phyloP scores from a whole-genome alignment of 768 basidiomycete genomes.

The Tulasnella sp. region DNA sequence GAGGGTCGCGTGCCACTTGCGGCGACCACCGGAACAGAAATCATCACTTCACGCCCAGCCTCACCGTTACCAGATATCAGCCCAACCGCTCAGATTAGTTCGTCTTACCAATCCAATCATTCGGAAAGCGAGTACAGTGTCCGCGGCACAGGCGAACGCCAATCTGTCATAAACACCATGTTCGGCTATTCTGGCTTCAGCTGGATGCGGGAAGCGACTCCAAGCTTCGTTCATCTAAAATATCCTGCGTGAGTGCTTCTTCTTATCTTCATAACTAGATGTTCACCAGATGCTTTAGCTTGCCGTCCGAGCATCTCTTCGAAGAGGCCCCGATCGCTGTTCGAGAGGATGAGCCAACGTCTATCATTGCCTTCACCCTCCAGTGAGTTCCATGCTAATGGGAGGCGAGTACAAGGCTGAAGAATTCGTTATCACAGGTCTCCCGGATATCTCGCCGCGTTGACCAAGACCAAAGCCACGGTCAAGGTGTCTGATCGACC shows the following conservation, averaged over 20 bases:
- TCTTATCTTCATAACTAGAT: not conserved
- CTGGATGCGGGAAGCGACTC: conserved; percentile 28
- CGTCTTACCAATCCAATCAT: conserved; percentile 11
- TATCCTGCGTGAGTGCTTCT: conserved; percentile 28
- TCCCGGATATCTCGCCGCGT: conserved; percentile 75
- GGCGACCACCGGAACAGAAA: not conserved
- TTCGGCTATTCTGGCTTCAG: conserved; percentile 26
- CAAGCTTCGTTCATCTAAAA: conserved; percentile 23
- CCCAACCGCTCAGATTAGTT: not conserved
- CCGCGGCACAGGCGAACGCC: not conserved
- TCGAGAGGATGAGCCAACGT: conserved; percentile 94
- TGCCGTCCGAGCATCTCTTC: conserved; percentile 73
- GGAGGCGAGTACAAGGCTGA: not conserved
- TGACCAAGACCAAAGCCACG: conserved; percentile 65
- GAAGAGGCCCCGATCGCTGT: conserved; percentile 92
- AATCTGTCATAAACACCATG: conserved; percentile 26
- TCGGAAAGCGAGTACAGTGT: conserved; percentile 25
- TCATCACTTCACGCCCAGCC: conserved; percentile 15
- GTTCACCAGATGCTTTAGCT: conserved; percentile 8
- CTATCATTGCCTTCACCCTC: conserved; percentile 91
- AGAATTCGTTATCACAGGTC: conserved; percentile 48
- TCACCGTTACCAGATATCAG: conserved; percentile 16
- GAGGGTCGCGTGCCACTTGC: not conserved
- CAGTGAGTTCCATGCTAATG: conserved; percentile 51
- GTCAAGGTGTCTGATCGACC: conserved; percentile 57